Evolutionary conservation across 139 green algal genomes (phyloP).

Genomic region (Coccomyxa sp.): DNA sequence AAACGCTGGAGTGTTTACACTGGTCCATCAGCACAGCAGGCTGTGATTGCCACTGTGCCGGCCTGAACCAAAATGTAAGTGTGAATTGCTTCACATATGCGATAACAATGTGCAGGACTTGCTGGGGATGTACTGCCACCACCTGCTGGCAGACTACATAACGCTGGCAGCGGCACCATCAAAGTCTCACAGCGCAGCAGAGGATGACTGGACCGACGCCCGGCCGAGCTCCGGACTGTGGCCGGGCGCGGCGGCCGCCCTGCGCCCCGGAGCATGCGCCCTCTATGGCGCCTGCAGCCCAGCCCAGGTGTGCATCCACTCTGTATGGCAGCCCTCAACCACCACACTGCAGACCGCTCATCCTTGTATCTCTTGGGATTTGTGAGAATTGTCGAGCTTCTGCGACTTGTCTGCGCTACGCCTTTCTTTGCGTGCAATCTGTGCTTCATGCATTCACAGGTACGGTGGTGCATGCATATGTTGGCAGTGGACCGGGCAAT

Average conservation of each 20-base stretch:
- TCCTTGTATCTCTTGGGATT: too few species aligned
- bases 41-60: too few species aligned
- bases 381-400: too few species aligned
- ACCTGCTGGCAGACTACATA: conserved; percentile 41
- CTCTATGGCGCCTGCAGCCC: conserved; percentile 35
- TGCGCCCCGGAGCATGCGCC: conserved; percentile 30
- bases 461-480: not conserved
- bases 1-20: too few species aligned
- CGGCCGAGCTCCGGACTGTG: conserved; percentile 5
- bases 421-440: not conserved
- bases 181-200: not conserved
- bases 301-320: conserved; percentile 6
- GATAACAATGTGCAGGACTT: not conserved
- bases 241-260: conserved; percentile 2
- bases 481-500: not conserved
- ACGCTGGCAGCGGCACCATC: conserved; percentile 15
- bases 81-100: too few species aligned
- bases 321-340: not conserved
- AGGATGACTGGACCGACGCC: conserved; percentile 3
- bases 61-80: too few species aligned
- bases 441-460: not conserved
- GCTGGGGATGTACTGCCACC: conserved; percentile 26
- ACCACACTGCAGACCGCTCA: not conserved
- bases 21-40: too few species aligned
- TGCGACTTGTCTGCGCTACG: not conserved